Evolutionary conservation across 2,329 filamentous ascomycete genomes (phyloP).

Genomic region (Apiospora pterosperma): DNA sequence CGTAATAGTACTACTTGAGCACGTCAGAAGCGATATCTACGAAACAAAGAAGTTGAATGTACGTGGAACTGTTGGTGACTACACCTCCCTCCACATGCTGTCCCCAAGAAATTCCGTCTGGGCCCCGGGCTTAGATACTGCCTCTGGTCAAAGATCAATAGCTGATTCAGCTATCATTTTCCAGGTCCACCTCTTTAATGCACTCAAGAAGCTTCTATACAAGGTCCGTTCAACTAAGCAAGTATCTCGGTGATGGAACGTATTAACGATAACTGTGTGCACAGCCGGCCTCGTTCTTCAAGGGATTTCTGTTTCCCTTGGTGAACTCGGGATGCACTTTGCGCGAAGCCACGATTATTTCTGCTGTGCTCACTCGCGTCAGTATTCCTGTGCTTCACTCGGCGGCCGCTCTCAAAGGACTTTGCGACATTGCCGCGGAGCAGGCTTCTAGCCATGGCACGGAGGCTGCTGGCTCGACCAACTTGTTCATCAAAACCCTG

Average conservation of each 20-base stretch:
- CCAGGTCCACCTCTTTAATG: conserved; percentile 79
- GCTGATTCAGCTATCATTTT: neutral
- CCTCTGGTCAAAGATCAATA: neutral
- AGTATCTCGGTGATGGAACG: too few relatives aligned
- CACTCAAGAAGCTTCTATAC: conserved; percentile 88
- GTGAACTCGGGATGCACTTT: conserved; percentile 82
- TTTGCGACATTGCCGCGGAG: conserved; percentile 92
- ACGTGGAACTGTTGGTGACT: neutral
- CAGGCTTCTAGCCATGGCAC: conserved; percentile 73
- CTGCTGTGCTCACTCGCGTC: conserved; percentile 78
- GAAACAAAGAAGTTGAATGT: conserved; percentile 91
- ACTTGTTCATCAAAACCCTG: conserved; percentile 90
- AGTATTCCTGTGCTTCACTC: conserved; percentile 90
- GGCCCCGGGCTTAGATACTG: neutral
- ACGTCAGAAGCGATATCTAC: conserved; percentile 89
- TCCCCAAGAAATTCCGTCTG: neutral
- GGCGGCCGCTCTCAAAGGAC: conserved; percentile 82
- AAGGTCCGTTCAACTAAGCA: conserved; percentile 54
- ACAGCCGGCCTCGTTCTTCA: conserved; percentile 86
- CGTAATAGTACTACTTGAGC: neutral
- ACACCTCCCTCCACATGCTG: neutral
- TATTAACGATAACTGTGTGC: neutral
- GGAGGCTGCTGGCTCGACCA: conserved; percentile 87
- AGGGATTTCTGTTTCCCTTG: conserved; percentile 89
- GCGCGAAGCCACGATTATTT: conserved; percentile 87